These are phyloP conservation scores for Pseudogymnoascus sp. DNA, from an alignment of 2,329 filamentous ascomycete species.

Conservation along the genomic window DNA sequence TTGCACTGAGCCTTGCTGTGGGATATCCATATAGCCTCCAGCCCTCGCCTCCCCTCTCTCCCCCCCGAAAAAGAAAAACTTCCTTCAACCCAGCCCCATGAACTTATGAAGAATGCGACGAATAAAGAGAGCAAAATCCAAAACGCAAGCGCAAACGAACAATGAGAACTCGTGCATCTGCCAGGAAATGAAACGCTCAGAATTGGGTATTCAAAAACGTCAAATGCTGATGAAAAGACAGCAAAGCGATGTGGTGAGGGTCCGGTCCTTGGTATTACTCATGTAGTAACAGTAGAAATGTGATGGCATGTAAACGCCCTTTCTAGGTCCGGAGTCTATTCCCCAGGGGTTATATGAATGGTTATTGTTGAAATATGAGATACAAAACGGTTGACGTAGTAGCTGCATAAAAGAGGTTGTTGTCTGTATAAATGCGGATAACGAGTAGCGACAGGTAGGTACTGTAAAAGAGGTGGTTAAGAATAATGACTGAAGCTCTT, in stretches of 20 bases:
- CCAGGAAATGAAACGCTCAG: background rate
- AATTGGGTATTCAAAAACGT: conserved; percentile 1
- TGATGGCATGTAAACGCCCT: background rate
- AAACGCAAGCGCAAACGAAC: background rate
- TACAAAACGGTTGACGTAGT: background rate
- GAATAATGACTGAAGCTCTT: background rate
- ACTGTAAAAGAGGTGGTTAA: background rate
- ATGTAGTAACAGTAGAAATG: background rate
- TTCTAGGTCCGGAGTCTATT: background rate
- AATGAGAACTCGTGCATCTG: background rate
- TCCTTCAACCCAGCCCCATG: background rate
- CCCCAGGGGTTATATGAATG: background rate
- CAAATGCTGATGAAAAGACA: background rate
- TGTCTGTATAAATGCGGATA: background rate
- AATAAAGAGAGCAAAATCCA: background rate
- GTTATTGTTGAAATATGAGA: background rate
- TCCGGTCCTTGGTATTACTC: background rate
- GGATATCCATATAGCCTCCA: background rate
- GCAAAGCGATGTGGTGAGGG: background rate
- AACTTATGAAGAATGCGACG: background rate
- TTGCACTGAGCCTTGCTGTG: background rate
- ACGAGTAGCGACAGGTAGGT: background rate
- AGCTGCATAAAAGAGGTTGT: background rate
- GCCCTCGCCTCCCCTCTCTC: background rate
- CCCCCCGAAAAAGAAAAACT: background rate